Percentiles rank a stretch among this genome's conserved stretches.
Evolutionary conservation across 1,139 yeast species (phyloP).

Genomic region (Yamadazyma trypodendri): DNA sequence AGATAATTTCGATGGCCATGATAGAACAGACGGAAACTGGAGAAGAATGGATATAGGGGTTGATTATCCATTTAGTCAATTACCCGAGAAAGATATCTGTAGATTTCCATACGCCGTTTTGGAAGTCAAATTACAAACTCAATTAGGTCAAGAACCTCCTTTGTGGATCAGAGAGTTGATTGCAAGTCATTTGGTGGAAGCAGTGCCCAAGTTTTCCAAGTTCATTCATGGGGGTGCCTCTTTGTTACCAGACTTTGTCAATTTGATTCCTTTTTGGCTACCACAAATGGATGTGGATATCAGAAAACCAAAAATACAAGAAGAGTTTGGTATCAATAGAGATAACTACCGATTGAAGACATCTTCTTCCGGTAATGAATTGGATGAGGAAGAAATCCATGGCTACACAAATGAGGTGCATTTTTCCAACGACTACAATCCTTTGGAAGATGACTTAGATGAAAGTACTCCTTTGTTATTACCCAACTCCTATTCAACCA

Average conservation of each 20-base stretch:
- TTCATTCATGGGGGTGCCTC: constrained; percentile 95
- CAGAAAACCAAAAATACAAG: constrained; percentile 77
- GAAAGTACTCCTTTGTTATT: constrained; percentile 41
- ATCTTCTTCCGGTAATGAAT: constrained; percentile 49
- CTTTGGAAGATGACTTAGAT: constrained; percentile 49
- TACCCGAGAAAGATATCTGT: constrained; percentile 80
- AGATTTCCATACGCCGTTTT: constrained; percentile 96
- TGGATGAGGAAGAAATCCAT: constrained; percentile 48
- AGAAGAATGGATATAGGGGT: constrained; percentile 98
- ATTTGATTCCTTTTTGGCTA: constrained; percentile 90
- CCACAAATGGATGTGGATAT: constrained; percentile 98
- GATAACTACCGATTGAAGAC: constrained; percentile 27
- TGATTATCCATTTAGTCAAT: constrained; percentile 88
- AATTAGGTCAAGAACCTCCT: constrained; percentile 98
- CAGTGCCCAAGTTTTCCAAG: constrained; percentile 96
- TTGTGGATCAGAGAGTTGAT: constrained; percentile 94
- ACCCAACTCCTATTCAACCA: constrained; percentile 33
- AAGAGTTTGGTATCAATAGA: constrained; percentile 57
- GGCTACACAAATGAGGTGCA: constrained; percentile 41
- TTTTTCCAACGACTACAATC: constrained; percentile 47
- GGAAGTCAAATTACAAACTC: constrained; percentile 96
- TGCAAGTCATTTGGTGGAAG: constrained; percentile 90
- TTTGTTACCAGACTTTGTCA: constrained; percentile 75
- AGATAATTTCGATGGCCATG: constrained; percentile 90
- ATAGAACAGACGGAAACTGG: constrained; percentile 92